Conservation (phyloP, 2,329 filamentous ascomycete species). For the Stachybotrys elegans region DNA sequence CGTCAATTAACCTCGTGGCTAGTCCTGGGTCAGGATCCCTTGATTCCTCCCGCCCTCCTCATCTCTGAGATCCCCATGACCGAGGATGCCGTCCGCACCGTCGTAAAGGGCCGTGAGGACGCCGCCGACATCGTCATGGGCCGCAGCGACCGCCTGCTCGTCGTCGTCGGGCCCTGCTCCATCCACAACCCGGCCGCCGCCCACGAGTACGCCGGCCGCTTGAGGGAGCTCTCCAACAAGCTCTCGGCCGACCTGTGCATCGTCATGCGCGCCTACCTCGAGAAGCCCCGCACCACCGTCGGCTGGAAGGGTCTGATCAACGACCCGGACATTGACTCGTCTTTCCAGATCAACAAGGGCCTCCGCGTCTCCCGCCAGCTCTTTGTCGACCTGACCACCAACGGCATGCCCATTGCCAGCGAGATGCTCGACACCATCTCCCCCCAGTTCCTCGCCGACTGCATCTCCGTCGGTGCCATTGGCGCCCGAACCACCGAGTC, state of each 20-base stretch:
- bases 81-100: slow-evolving; percentile 57
- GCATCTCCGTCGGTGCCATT: slow-evolving; percentile 92
- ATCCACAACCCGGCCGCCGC: slow-evolving; percentile 90
- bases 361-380: slow-evolving; percentile 87
- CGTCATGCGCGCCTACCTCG: slow-evolving; percentile 97
- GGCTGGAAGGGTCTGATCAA: slow-evolving; percentile 99
- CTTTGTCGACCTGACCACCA: slow-evolving; percentile 81
- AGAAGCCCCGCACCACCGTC: slow-evolving; percentile 96
- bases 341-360: slow-evolving; percentile 98
- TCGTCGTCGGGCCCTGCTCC: slow-evolving; percentile 92
- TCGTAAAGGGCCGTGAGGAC: slow-evolving; percentile 65
- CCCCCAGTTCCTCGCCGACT: slow-evolving; percentile 93
- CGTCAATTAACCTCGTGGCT: not conserved
- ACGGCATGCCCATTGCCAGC: slow-evolving; percentile 89
- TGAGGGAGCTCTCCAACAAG: slow-evolving; percentile 73
- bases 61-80: slow-evolving; percentile 77
- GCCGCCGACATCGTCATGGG: slow-evolving; percentile 72
- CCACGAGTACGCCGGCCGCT: slow-evolving; percentile 77
- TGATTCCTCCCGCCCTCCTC: slow-evolving; percentile 85
- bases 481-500: slow-evolving; percentile 95
- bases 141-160: slow-evolving; percentile 79
- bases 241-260: slow-evolving; percentile 80
- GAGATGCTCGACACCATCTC: slow-evolving; percentile 99
- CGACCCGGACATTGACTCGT: slow-evolving; percentile 95
- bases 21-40: slow-evolving; percentile 92